Evolutionary conservation across 164 flowering plant genomes (phyloP), one percentile per base, ranked within the genome.

Genomic region (Tetracentron sinense): DNA sequence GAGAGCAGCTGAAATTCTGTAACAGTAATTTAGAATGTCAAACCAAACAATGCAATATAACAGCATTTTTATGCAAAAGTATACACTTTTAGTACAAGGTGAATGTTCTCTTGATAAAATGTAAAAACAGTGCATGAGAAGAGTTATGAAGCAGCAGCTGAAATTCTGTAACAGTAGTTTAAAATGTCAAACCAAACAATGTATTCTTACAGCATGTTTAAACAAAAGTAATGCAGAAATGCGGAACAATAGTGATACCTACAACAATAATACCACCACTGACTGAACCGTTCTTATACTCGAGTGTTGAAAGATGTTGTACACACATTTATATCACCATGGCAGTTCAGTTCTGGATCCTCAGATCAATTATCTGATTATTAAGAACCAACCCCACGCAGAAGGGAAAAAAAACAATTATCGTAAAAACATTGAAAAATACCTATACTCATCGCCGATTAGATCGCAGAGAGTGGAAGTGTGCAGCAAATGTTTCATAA

Each of bases 401-500:
- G 51, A 62, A 62, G 57, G 51, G 51, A 51, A 62, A 22, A 5
- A 16, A 53, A 38, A 17, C 33, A 53, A 1, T n/a, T n/a, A n/a
- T n/a, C 0, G 16, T n/a, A 26, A n/a, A 26, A 51, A 17, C 8
- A 2, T n/a, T n/a, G 15, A 50, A 56, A 46, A n/a, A 35, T 20
- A 62, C 61, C 64, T 53, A 63, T n/a, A 42, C 8, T 74, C 70
- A 77, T 21, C 73, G 70, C 4, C 75, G 82, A 74, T 82, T 77
- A 12, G 59, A 61, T 15, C 89, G 72, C 38, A 88, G 85, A 54
- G 89, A 75, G 64, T 66, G 70, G 2, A 90, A 72, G 19, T 78
- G 84, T 1, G 94, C 90, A 42, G 88, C 67, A 10, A 94, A 55
- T 4, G 71, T 28, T 19, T 94, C 96, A 46, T 74, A 89, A 54